Base-by-base conservation (phyloP, 2,329 filamentous ascomycete genomes). In the Metarhizium anisopliae region DNA sequence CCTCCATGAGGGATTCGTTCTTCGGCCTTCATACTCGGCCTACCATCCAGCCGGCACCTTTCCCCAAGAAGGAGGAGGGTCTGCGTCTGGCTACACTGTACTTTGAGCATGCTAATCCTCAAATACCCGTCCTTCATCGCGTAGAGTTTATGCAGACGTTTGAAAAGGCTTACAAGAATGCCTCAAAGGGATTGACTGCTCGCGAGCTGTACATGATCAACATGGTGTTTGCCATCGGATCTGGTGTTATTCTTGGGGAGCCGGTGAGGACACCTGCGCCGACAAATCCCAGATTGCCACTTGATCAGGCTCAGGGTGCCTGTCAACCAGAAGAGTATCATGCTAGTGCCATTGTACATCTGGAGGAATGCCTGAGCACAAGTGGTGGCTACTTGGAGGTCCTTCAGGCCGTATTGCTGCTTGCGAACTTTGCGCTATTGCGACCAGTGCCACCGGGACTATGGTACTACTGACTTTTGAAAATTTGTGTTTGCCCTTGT, bases 191-290 rank as follows among this genome's bases (percentile, higher is more conserved):
- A 54, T 80, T 87, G 30, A 88, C 87, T 2, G 82, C 90, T 4
- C 81, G 87, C 54, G 91, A 96, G 70, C 78, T 94, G n/a, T 97
- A 96, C 72, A 83, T 95, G 74, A 78, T 97, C 59, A 96, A 96
- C 70, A 96, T 97, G 72, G 92, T 97, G 29, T 97, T 95, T 73
- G 93, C 93, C 14, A 96, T 97, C 64, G 94, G 94, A 6, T 88
- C 89, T 18, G 93, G 91, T 18, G 95, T 96, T 63, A 95, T 96
- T 61, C 84, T 96, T 62, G 89, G 81, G 59, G 75, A 87, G 70
- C 74, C 74, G 64, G 64, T 81, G 70, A 69, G 81, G 67, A 70
- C 80, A 7, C 72, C 76, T 50, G 69, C 73, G 47, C 64, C 69
- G 32, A 69, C 67, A 2, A 66, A 70, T 47, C 59, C 61, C 42